Conservation (phyloP, 805 yeast genomes). For the Komagataella phaffii region DNA sequence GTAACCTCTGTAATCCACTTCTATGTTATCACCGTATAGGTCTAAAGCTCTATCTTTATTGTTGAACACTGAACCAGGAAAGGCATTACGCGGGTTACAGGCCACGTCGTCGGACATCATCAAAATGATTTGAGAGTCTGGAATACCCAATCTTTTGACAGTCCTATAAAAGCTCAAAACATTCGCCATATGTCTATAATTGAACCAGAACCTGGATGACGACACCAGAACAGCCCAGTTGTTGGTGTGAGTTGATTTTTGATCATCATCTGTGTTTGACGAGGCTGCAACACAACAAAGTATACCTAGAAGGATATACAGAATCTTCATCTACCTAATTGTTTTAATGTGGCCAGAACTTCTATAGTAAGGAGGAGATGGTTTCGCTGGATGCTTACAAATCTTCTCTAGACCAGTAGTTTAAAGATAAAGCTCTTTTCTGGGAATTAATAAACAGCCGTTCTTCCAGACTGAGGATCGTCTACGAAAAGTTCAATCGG, state of each 20-base stretch:
- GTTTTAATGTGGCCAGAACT: neutral
- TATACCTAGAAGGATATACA: neutral
- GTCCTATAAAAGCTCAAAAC: constrained; percentile 90
- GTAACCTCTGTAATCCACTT: constrained; percentile 94
- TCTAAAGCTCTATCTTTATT: constrained; percentile 88
- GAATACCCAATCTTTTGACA: constrained; percentile 90
- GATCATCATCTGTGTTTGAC: neutral
- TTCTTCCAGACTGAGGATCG: neutral
- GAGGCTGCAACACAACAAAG: neutral
- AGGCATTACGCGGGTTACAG: constrained; percentile 90
- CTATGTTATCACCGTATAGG: constrained; percentile 86
- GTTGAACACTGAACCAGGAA: constrained; percentile 92
- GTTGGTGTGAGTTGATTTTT: constrained; percentile 38
- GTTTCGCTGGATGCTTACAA: neutral
- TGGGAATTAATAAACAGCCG: neutral
- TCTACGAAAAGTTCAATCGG: neutral
- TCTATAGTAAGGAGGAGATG: neutral
- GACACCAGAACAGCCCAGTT: constrained; percentile 86
- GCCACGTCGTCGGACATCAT: constrained; percentile 97
- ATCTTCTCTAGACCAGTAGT: neutral
- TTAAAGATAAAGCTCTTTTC: neutral
- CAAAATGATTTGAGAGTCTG: constrained; percentile 91
- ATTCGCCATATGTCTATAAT: constrained; percentile 96
- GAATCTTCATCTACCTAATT: neutral
- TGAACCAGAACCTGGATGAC: constrained; percentile 96